Conservation (phyloP, 805 yeast genomes). For the Saccharomyces mikatae region DNA sequence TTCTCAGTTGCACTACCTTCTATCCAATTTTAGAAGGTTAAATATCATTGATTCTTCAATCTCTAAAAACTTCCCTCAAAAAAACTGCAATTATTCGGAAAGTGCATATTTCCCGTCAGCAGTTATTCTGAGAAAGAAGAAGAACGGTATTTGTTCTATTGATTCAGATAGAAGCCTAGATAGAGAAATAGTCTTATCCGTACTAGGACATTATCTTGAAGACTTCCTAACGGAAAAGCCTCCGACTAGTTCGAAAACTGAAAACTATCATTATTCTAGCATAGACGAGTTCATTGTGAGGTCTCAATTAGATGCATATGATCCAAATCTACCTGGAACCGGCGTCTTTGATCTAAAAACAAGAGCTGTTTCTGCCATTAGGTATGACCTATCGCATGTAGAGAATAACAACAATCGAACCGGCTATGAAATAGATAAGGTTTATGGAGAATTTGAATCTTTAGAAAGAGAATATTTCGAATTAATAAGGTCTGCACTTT, state of each 20-base stretch:
- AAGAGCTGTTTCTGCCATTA: conserved; percentile 78
- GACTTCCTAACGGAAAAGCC: conserved; percentile 39
- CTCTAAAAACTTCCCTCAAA: conserved; percentile 38
- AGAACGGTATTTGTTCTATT: conserved; percentile 47
- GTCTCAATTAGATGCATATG: conserved; percentile 84
- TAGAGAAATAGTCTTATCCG: conserved; percentile 57
- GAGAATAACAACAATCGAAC: conserved; percentile 47
- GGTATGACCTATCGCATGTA: conserved; percentile 65
- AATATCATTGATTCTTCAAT: conserved; percentile 33
- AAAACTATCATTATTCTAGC: conserved; percentile 65
- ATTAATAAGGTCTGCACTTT: conserved; percentile 61
- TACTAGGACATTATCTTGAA: conserved; percentile 76
- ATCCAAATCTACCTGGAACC: conserved; percentile 70
- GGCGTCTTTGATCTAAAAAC: conserved; percentile 92
- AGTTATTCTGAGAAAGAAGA: conserved; percentile 45
- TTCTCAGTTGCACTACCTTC: conserved; percentile 62
- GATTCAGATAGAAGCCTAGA: conserved; percentile 64
- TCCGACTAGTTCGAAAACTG: conserved; percentile 9
- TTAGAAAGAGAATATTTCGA: conserved; percentile 75
- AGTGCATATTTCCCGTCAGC: conserved; percentile 48
- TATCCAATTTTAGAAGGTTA: conserved; percentile 55
- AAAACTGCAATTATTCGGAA: conserved; percentile 31
- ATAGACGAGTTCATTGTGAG: conserved; percentile 68
- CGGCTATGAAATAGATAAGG: conserved; percentile 56
- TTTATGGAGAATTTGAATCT: conserved; percentile 65